Conservation (phyloP, 2,329 filamentous ascomycete species). For the Gnomoniopsis smithogilvyi region DNA sequence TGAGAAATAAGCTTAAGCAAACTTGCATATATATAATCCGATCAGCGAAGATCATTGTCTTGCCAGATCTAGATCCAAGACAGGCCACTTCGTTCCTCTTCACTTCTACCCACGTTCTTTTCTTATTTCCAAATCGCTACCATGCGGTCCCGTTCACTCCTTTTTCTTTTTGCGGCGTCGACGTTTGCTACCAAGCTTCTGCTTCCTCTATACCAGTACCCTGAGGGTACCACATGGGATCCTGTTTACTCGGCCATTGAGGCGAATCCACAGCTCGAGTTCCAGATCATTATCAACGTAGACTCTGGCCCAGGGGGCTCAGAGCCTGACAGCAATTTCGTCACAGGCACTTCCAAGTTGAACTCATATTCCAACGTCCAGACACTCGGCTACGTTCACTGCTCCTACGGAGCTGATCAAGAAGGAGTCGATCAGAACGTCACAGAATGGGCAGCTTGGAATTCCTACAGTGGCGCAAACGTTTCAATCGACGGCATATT, state of each 20-base stretch:
- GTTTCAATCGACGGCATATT: conserved; percentile 16
- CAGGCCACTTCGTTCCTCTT: not conserved
- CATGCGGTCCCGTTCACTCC: conserved; percentile 3
- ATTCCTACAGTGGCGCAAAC: not conserved
- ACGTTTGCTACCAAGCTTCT: conserved; percentile 11
- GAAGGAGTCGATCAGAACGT: conserved; percentile 7
- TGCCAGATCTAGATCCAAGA: not conserved
- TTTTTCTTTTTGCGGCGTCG: not conserved
- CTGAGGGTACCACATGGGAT: conserved; percentile 1
- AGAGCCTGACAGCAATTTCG: not conserved
- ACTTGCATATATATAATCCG: not conserved
- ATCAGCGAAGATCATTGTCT: not conserved
- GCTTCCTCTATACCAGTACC: conserved; percentile 13
- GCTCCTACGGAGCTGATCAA: not conserved
- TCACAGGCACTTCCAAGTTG: not conserved
- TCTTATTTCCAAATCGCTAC: not conserved
- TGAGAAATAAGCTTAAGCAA: not conserved
- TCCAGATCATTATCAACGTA: conserved; percentile 14
- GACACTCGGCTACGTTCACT: conserved; percentile 13
- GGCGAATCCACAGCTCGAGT: conserved; percentile 9
- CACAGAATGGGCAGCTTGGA: conserved; percentile 8
- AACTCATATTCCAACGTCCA: conserved; percentile 10
- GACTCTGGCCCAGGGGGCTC: conserved; percentile 11
- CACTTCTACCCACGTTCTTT: not conserved
- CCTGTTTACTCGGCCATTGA: conserved; percentile 9